These are phyloP conservation scores for Tolypocladium paradoxum DNA, from an alignment of 2,329 filamentous ascomycete genomes.

Conservation along the genomic window DNA sequence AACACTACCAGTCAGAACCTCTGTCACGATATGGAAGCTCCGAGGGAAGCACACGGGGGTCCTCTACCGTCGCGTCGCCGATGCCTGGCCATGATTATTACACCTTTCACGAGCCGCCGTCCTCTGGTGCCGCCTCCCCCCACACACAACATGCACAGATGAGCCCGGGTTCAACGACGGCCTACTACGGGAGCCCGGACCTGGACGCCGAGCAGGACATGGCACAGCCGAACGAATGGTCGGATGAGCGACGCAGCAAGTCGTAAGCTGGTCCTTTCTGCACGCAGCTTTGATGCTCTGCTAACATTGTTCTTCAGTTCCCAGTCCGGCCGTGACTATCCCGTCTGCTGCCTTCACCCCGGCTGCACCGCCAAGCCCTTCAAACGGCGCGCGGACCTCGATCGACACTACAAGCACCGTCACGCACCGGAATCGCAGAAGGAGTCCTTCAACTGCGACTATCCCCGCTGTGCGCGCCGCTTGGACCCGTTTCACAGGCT, in stretches of 20 bases:
- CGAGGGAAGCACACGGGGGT: slow-evolving; percentile 15
- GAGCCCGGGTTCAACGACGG: slow-evolving; percentile 3
- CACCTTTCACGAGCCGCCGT: background rate
- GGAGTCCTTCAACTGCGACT: slow-evolving; percentile 39
- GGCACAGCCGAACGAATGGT: slow-evolving; percentile 5
- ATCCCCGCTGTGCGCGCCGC: slow-evolving; percentile 33
- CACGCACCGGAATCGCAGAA: slow-evolving; percentile 32
- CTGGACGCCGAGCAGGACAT: slow-evolving; percentile 7
- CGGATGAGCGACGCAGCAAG: slow-evolving; percentile 4
- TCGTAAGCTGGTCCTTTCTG: slow-evolving; percentile 2
- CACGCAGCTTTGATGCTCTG: background rate
- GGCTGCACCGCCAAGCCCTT: slow-evolving; percentile 36
- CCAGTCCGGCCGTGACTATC: slow-evolving; percentile 17
- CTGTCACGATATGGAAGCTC: slow-evolving; percentile 18
- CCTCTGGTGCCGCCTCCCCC: background rate
- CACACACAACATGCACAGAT: background rate
- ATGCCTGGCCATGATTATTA: background rate
- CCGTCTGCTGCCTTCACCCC: slow-evolving; percentile 26
- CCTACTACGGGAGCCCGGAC: slow-evolving; percentile 8
- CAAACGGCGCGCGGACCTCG: slow-evolving; percentile 41
- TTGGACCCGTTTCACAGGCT: slow-evolving; percentile 38
- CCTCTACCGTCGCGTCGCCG: slow-evolving; percentile 17
- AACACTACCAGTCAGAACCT: slow-evolving; percentile 13
- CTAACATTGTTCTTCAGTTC: background rate
- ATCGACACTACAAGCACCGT: slow-evolving; percentile 39